These are phyloP conservation scores for Conticribra guillardii DNA, from an alignment of 108 stramenopile species.

Conservation along the genomic window DNA sequence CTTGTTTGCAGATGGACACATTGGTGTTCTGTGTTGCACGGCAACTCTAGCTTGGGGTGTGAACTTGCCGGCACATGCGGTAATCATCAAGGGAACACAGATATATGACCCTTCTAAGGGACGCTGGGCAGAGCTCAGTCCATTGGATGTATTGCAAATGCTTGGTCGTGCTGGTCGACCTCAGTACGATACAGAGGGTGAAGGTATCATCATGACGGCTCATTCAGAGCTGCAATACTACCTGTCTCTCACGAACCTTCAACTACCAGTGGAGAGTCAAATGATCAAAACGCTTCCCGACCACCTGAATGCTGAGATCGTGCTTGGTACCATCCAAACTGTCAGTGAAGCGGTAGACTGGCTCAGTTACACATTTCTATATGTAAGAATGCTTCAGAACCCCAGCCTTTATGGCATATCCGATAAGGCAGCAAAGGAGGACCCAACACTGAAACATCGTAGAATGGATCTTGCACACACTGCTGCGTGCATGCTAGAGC, in stretches of 20 bases:
- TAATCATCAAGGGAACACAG: constrained; percentile 99
- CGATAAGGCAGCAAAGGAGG: constrained; percentile 73
- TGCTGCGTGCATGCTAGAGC: constrained; percentile 91
- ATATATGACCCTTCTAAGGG: constrained; percentile 98
- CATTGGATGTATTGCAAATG: constrained; percentile 99
- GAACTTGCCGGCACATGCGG: constrained; percentile 98
- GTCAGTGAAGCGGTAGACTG: constrained; percentile 95
- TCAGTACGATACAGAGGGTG: constrained; percentile 98
- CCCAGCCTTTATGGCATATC: constrained; percentile 93
- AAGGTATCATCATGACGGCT: constrained; percentile 98
- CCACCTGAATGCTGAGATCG: constrained; percentile 98
- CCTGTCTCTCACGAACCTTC: constrained; percentile 96
- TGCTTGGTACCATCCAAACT: constrained; percentile 91
- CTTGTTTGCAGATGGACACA: constrained; percentile 95
- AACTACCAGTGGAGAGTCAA: constrained; percentile 99
- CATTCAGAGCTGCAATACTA: constrained; percentile 99
- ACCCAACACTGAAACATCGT: constrained; percentile 88
- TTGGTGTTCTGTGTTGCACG: constrained; percentile 95
- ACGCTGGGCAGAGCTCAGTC: constrained; percentile 98
- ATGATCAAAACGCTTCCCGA: constrained; percentile 94
- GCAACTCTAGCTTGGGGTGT: constrained; percentile 99
- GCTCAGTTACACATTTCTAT: constrained; percentile 99
- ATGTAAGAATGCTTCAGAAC: constrained; percentile 96
- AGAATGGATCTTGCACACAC: constrained; percentile 94
- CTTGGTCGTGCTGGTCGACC: constrained; percentile 99